These are phyloP conservation scores for Cetradonia linearis DNA, from an alignment of 495 filamentous ascomycete genomes.

Conservation along the genomic window DNA sequence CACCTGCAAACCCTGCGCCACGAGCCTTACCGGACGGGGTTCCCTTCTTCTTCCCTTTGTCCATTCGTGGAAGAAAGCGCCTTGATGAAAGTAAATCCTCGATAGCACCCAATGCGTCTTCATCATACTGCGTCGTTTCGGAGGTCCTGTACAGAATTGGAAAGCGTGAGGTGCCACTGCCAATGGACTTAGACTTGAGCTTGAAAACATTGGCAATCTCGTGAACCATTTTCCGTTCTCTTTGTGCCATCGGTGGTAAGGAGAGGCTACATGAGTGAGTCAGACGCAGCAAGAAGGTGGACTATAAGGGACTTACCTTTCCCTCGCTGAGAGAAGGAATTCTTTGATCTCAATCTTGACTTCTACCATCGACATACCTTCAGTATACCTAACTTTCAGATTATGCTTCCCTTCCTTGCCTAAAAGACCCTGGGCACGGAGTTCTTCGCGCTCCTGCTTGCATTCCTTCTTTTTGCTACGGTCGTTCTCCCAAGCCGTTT, in stretches of 20 bases:
- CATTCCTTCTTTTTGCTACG: slow-evolving; percentile 67
- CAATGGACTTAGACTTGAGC: slow-evolving; percentile 75
- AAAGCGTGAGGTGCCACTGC: slow-evolving; percentile 61
- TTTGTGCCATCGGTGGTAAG: slow-evolving; percentile 76
- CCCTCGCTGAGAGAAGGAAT: slow-evolving; percentile 56
- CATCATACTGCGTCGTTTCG: slow-evolving; percentile 45
- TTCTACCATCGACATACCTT: slow-evolving; percentile 61
- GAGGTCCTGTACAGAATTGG: slow-evolving; percentile 67
- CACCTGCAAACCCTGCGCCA: slow-evolving; percentile 33
- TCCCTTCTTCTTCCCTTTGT: slow-evolving; percentile 19
- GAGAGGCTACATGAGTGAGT: slow-evolving; percentile 45
- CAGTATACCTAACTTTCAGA: slow-evolving; percentile 58
- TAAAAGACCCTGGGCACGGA: slow-evolving; percentile 69
- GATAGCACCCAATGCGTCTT: slow-evolving; percentile 34
- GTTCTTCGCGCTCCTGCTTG: slow-evolving; percentile 70
- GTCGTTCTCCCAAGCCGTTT: slow-evolving; percentile 61
- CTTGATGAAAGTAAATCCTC: slow-evolving; percentile 32
- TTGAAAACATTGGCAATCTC: slow-evolving; percentile 57
- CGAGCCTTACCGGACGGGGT: slow-evolving; percentile 19
- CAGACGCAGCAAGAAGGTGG: not conserved
- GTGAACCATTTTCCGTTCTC: slow-evolving; percentile 66
- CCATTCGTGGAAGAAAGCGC: slow-evolving; percentile 38
- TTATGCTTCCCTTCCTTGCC: slow-evolving; percentile 55
- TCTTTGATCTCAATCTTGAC: slow-evolving; percentile 57
- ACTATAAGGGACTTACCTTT: slow-evolving; percentile 45